Conservation (phyloP, 176 grass and related monocot genomes). For the Eragrostis curvula region DNA sequence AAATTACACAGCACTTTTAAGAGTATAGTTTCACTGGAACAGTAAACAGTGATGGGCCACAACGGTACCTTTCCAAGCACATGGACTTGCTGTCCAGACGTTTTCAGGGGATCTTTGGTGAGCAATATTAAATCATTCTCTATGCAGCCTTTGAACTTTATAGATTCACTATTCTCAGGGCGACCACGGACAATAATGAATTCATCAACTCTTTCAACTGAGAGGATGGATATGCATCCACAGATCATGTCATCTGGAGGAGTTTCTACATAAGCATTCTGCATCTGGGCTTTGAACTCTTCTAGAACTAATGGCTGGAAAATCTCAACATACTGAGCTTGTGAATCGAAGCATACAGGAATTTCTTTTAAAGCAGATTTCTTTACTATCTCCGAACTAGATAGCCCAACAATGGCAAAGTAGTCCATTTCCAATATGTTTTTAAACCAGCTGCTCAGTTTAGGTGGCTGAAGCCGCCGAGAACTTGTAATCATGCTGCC, state of each 20-base stretch:
- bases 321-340: constrained; percentile 88
- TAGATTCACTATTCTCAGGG: constrained; percentile 61
- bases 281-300: constrained; percentile 95
- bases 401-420: constrained; percentile 71
- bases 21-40: constrained; percentile 27
- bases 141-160: constrained; percentile 60
- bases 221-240: constrained; percentile 68
- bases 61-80: constrained; percentile 86
- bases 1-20: constrained; percentile 24
- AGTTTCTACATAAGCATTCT: constrained; percentile 71
- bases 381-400: constrained; percentile 51
- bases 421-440: constrained; percentile 91
- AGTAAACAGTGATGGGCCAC: constrained; percentile 35
- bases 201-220: constrained; percentile 97
- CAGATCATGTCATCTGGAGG: constrained; percentile 77
- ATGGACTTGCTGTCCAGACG: constrained; percentile 63
- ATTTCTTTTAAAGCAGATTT: constrained; percentile 71
- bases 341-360: constrained; percentile 81
- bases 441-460: constrained; percentile 83
- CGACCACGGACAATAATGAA: constrained; percentile 85
- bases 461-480: constrained; percentile 71
- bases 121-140: constrained; percentile 97
- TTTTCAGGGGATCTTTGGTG: constrained; percentile 79
- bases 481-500: constrained; percentile 46
- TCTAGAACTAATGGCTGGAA: constrained; percentile 94